Conservation (phyloP, 2,329 filamentous ascomycete genomes). For the Paecilomyces formosus region DNA sequence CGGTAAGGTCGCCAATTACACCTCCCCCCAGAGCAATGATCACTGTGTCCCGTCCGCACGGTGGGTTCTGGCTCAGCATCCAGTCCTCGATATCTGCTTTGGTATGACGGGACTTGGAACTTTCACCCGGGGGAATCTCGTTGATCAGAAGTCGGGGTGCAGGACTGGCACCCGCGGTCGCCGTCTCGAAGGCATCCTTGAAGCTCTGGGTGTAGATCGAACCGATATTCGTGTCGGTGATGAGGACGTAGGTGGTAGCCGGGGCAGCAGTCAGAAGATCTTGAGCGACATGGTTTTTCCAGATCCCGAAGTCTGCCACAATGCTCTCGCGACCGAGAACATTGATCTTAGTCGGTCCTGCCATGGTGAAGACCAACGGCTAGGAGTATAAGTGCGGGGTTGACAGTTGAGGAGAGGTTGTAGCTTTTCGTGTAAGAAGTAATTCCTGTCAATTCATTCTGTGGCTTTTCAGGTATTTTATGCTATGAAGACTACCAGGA, state of each 20-base stretch:
- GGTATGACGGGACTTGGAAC: conserved; percentile 84
- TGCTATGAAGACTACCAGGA: background rate
- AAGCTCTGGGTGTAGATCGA: conserved; percentile 76
- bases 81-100: conserved; percentile 97
- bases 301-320: conserved; percentile 83
- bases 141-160: conserved; percentile 72
- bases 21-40: conserved; percentile 91
- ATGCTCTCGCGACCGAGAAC: conserved; percentile 89
- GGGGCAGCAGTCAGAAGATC: conserved; percentile 71
- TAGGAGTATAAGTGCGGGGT: background rate
- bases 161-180: conserved; percentile 37
- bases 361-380: conserved; percentile 17
- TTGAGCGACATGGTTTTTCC: conserved; percentile 70
- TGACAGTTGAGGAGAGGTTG: background rate
- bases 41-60: conserved; percentile 89
- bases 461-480: conserved; percentile 9
- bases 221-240: conserved; percentile 90
- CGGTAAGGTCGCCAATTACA: conserved; percentile 96
- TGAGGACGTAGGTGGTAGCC: conserved; percentile 89
- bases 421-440: background rate
- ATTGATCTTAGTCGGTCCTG: conserved; percentile 55
- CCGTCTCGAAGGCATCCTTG: conserved; percentile 54
- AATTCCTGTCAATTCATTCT: conserved; percentile 8
- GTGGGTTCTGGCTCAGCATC: conserved; percentile 73
- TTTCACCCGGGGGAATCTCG: conserved; percentile 82